A percentile compares a stretch with the other conserved stretches of the same genome.
Evolutionary conservation across 2,329 filamentous ascomycete genomes (phyloP).

Genomic region (Colletotrichum godetiae): DNA sequence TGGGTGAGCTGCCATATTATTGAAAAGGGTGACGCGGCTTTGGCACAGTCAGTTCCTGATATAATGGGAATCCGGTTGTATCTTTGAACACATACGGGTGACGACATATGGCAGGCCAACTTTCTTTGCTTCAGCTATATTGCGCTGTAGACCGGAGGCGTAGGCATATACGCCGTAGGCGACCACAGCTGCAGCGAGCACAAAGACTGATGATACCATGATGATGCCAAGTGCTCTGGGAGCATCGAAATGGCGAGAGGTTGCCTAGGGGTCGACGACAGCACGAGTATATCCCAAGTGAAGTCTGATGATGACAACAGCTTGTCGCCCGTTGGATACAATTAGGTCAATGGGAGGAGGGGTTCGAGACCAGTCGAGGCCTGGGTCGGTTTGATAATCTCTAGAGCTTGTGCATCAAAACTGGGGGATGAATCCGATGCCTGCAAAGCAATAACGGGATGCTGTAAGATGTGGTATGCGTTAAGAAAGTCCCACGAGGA

Average conservation of each 20-base stretch:
- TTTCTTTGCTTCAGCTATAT: slow-evolving; percentile 61
- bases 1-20: slow-evolving; percentile 67
- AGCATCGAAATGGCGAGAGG: neutral
- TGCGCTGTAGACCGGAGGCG: slow-evolving; percentile 50
- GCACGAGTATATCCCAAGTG: neutral
- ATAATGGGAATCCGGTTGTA: too few species aligned
- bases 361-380: neutral
- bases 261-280: neutral
- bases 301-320: neutral
- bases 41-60: neutral
- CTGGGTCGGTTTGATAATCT: neutral
- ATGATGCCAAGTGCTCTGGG: neutral
- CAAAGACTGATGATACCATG: slow-evolving; percentile 51
- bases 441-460: neutral
- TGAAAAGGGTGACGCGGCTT: slow-evolving; percentile 63
- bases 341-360: neutral
- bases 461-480: neutral
- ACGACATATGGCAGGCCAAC: slow-evolving; percentile 65
- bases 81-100: slow-evolving; percentile 56
- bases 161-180: slow-evolving; percentile 47
- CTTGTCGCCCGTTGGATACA: neutral
- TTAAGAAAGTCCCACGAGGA: neutral
- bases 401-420: neutral
- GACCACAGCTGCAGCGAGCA: slow-evolving; percentile 47
- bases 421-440: neutral